Evolutionary conservation across 2,329 filamentous ascomycete species (phyloP).

Genomic region (Diplodia sapinea): DNA sequence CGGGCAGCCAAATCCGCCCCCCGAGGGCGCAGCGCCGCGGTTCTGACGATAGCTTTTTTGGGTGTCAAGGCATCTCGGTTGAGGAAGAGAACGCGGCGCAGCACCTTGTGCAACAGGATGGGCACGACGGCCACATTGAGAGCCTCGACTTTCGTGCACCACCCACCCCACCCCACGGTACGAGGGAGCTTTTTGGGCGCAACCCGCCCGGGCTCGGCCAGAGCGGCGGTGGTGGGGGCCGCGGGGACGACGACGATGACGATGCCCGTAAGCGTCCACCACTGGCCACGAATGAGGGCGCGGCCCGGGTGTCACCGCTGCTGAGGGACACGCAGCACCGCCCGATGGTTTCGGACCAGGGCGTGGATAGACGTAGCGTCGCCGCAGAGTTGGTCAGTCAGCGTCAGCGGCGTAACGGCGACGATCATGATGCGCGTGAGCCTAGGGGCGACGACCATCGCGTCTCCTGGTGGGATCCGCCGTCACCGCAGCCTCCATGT

Average conservation of each 20-base stretch:
- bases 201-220: no score
- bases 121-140: neutral
- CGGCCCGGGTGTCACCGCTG: neutral
- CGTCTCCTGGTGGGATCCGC: constrained; percentile 19
- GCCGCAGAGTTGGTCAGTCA: constrained; percentile 5
- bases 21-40: neutral
- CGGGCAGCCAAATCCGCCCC: neutral
- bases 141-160: neutral
- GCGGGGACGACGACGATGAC: neutral
- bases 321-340: constrained; percentile 1
- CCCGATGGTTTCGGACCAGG: constrained; percentile 12
- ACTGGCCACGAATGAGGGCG: neutral
- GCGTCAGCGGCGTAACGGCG: neutral
- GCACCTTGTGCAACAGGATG: neutral
- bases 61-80: constrained; percentile 20
- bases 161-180: neutral
- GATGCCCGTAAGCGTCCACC: neutral
- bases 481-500: neutral
- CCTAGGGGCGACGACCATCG: neutral
- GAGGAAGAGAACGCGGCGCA: neutral
- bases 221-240: neutral
- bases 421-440: neutral
- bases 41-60: constrained; percentile 25
- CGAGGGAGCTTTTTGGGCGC: neutral
- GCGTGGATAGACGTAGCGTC: constrained; percentile 7